Evolutionary conservation across 305 asterid genomes (phyloP).

Genomic region (Galium porrigens): DNA sequence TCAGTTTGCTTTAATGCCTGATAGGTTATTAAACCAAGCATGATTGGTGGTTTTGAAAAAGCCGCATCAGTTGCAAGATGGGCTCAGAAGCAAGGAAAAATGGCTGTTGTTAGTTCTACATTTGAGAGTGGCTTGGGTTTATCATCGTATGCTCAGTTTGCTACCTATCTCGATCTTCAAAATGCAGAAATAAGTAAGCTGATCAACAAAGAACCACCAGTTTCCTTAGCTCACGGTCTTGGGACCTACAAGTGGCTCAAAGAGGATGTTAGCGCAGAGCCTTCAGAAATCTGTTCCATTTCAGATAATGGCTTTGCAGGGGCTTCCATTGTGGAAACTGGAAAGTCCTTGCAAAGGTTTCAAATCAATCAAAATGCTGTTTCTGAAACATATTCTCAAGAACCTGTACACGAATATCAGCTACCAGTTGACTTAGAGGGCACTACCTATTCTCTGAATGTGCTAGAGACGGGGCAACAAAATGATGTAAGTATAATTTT

Average conservation of each 20-base stretch:
- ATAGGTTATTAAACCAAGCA: constrained; percentile 88
- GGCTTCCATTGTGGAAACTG: constrained; percentile 60
- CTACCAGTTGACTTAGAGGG: constrained; percentile 37
- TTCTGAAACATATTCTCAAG: constrained; percentile 30
- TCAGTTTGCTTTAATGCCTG: not conserved
- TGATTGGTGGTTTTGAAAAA: constrained; percentile 83
- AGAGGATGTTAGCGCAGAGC: constrained; percentile 47
- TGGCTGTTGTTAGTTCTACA: constrained; percentile 76
- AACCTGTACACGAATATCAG: constrained; percentile 38
- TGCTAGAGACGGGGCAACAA: constrained; percentile 54
- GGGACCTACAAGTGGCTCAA: constrained; percentile 88
- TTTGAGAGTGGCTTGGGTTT: constrained; percentile 72
- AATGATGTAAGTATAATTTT: constrained; percentile 32
- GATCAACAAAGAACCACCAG: constrained; percentile 35
- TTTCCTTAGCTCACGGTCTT: constrained; percentile 61
- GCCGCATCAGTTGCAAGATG: constrained; percentile 70
- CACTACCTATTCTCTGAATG: constrained; percentile 42
- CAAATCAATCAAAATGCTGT: constrained; percentile 40
- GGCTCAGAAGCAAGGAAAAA: constrained; percentile 84
- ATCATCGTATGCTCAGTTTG: constrained; percentile 68
- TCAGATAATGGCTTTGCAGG: constrained; percentile 33
- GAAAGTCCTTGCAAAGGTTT: constrained; percentile 43
- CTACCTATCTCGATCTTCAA: constrained; percentile 60
- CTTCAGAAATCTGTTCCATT: constrained; percentile 34
- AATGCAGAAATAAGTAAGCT: constrained; percentile 33